Conservation (phyloP, 441 rosid genomes). For the Macaranga tanarius region DNA sequence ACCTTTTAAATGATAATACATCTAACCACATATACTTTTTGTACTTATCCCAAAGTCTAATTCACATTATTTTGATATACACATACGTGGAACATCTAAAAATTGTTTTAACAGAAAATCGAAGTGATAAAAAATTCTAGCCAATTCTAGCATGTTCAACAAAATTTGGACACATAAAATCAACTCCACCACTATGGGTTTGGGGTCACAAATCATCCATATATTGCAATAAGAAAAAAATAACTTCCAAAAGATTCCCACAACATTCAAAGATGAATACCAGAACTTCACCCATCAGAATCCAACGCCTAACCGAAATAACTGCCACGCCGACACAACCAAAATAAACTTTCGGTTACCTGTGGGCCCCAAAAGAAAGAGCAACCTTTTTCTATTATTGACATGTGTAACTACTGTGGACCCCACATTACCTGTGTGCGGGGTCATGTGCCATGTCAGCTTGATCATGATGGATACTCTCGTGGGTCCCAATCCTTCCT, state of each 20-base stretch:
- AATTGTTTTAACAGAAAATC: not conserved
- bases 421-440: not conserved
- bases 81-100: not conserved
- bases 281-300: not conserved
- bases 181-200: too few species aligned
- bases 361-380: not conserved
- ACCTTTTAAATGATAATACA: too few species aligned
- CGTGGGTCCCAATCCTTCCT: not conserved
- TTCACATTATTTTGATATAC: not conserved
- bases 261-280: not conserved
- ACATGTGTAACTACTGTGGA: not conserved
- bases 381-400: not conserved
- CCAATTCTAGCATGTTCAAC: not conserved
- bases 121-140: not conserved
- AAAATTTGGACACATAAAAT: not conserved
- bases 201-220: not conserved
- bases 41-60: too few species aligned
- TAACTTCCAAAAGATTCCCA: not conserved
- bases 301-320: slow-evolving; percentile 3
- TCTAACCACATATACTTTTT: too few species aligned
- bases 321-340: slow-evolving; percentile 7
- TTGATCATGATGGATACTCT: not conserved
- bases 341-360: not conserved
- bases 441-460: not conserved
- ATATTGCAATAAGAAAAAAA: not conserved